Conservation (phyloP, 257 asterid genomes). For the Lycium ferocissimum region DNA sequence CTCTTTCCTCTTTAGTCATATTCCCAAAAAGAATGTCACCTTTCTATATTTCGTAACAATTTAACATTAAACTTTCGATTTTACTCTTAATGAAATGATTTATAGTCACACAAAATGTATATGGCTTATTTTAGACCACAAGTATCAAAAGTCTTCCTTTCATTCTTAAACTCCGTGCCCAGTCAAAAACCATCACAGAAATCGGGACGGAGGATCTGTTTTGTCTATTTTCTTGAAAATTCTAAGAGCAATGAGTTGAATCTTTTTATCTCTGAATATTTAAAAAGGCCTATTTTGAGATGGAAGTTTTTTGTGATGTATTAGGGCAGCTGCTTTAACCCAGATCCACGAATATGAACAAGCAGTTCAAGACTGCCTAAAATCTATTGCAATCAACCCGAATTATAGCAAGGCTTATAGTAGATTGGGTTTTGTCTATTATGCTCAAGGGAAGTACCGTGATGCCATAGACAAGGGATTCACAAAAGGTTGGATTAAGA, state of each 20-base stretch:
- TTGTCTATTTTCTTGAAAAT: background rate
- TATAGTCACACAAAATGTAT: background rate
- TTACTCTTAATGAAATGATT: background rate
- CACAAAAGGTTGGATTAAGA: constrained; percentile 58
- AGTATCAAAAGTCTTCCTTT: background rate
- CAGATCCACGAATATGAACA: constrained; percentile 59
- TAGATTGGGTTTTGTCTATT: constrained; percentile 86
- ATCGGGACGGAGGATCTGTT: background rate
- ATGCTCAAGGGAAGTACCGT: constrained; percentile 80
- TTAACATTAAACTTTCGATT: background rate
- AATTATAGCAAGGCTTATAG: constrained; percentile 88
- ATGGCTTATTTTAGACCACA: background rate
- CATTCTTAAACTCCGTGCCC: background rate
- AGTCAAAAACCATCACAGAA: background rate
- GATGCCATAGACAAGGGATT: constrained; percentile 88
- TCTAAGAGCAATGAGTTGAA: background rate
- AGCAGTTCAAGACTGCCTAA: constrained; percentile 74
- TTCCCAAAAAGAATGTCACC: background rate
- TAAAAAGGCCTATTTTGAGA: background rate
- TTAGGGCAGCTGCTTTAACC: constrained; percentile 94
- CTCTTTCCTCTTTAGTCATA: background rate
- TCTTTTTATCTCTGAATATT: background rate
- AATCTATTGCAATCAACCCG: constrained; percentile 74
- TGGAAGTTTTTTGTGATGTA: constrained; percentile 18
- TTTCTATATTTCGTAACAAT: background rate